These are phyloP conservation scores for Pterulicium gracile DNA, from an alignment of 1,284 basidiomycete genomes.

Conservation along the genomic window DNA sequence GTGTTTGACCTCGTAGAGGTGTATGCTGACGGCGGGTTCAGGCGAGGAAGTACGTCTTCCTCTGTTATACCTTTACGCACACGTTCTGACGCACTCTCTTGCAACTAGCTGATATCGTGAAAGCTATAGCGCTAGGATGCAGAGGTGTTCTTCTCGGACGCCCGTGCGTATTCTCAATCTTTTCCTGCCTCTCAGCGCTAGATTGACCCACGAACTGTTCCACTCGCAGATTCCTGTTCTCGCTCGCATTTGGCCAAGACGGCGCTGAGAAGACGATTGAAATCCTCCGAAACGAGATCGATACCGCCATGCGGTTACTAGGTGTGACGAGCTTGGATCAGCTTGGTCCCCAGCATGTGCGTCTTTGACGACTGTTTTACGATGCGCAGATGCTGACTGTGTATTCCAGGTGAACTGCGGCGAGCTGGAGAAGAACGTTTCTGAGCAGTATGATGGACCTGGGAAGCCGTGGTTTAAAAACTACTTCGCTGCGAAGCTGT, in stretches of 20 bases:
- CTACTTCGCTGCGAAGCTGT: not conserved
- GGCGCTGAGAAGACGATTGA: slow-evolving; percentile 31
- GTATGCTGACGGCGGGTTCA: slow-evolving; percentile 42
- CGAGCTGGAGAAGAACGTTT: not conserved
- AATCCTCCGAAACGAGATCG: slow-evolving; percentile 36
- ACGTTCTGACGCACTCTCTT: not conserved
- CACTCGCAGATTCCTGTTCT: slow-evolving; percentile 27
- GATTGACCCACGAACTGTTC: too few species aligned
- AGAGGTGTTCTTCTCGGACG: slow-evolving; percentile 42
- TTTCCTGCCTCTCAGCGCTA: not conserved
- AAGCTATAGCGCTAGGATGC: slow-evolving; percentile 43
- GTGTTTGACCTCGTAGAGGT: slow-evolving; percentile 25
- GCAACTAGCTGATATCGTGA: slow-evolving; percentile 35
- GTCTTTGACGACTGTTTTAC: slow-evolving; percentile 5
- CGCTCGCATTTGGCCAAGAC: slow-evolving; percentile 29
- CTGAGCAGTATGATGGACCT: not conserved
- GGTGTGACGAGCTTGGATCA: slow-evolving; percentile 37
- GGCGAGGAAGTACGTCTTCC: slow-evolving; percentile 24
- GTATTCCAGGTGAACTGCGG: not conserved
- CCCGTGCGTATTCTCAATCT: slow-evolving; percentile 16
- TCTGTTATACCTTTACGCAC: not conserved
- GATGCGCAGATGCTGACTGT: slow-evolving; percentile 13
- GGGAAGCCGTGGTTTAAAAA: slow-evolving; percentile 1
- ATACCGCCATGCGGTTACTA: slow-evolving; percentile 40
- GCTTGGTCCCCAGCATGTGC: slow-evolving; percentile 39